Conservation (phyloP, 2,329 filamentous ascomycete genomes). For the Alternaria longipes region DNA sequence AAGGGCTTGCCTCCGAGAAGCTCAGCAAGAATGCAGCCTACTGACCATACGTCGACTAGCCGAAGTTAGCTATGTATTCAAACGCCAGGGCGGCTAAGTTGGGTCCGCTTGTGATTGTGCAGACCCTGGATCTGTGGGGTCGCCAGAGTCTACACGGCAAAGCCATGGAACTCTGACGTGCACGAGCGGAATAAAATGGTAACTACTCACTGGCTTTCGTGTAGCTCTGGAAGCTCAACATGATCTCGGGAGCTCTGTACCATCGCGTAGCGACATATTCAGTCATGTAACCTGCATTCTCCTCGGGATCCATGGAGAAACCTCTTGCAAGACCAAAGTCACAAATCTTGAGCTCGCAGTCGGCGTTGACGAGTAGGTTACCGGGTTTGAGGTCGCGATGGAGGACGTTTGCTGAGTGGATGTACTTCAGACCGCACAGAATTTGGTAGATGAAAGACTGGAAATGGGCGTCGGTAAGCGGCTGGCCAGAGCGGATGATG, state of each 20-base stretch:
- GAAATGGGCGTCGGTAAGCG: constrained; percentile 97
- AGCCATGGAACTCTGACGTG: neutral
- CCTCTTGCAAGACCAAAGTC: constrained; percentile 97
- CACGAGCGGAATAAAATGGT: neutral
- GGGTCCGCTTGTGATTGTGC: constrained; percentile 2
- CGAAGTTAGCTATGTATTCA: constrained; percentile 28
- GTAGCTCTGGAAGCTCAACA: constrained; percentile 99
- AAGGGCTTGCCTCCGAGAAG: constrained; percentile 95
- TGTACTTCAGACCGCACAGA: constrained; percentile 97
- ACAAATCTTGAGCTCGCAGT: constrained; percentile 99
- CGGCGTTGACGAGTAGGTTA: constrained; percentile 96
- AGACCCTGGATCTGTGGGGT: constrained; percentile 11
- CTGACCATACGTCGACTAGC: constrained; percentile 97
- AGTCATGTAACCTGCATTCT: constrained; percentile 99
- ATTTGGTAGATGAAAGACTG: constrained; percentile 99
- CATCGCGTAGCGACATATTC: constrained; percentile 98
- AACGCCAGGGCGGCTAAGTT: constrained; percentile 15
- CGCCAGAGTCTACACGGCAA: constrained; percentile 6
- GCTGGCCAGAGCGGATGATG: constrained; percentile 96
- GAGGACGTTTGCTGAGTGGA: constrained; percentile 97
- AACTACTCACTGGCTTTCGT: constrained; percentile 83
- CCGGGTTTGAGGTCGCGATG: constrained; percentile 97
- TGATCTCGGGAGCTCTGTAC: constrained; percentile 99
- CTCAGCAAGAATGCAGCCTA: constrained; percentile 96
- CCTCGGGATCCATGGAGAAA: constrained; percentile 95